phyloP scores from a whole-genome alignment of 768 basidiomycete genomes.

The Phylloporus sp. region DNA sequence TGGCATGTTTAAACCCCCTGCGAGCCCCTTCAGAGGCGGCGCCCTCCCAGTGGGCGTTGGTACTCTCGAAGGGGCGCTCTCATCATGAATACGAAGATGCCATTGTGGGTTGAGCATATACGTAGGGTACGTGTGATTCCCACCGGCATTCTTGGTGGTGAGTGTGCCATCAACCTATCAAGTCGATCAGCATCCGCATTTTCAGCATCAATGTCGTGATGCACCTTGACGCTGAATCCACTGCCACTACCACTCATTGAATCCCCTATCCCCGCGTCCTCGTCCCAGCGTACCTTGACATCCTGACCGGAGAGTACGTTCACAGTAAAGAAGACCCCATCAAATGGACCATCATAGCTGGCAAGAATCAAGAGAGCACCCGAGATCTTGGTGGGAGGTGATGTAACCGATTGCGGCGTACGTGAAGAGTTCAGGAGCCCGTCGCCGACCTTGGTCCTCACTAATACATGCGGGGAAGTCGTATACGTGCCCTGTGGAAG shows the following conservation, averaged over 20 bases:
- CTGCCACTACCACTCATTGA: background rate
- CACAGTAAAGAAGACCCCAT: slow-evolving; percentile 64
- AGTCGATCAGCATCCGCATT: background rate
- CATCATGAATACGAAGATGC: slow-evolving; percentile 52
- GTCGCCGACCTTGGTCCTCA: slow-evolving; percentile 13
- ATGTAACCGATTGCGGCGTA: background rate
- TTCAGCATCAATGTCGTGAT: background rate
- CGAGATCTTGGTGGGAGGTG: slow-evolving; percentile 21
- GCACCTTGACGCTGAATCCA: slow-evolving; percentile 16
- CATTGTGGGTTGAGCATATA: slow-evolving; percentile 94
- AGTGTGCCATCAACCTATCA: slow-evolving; percentile 56
- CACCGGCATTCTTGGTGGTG: slow-evolving; percentile 72
- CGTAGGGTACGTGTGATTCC: slow-evolving; percentile 72
- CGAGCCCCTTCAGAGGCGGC: background rate
- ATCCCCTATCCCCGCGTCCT: slow-evolving; percentile 24
- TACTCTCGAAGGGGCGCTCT: slow-evolving; percentile 6
- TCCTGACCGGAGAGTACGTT: slow-evolving; percentile 42
- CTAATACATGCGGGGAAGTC: slow-evolving; percentile 43
- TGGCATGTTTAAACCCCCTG: slow-evolving; percentile 6
- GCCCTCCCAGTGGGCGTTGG: background rate
- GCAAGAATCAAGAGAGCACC: slow-evolving; percentile 51
- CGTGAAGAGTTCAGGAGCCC: slow-evolving; percentile 22
- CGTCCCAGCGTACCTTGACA: slow-evolving; percentile 44
- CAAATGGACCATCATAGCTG: slow-evolving; percentile 63
- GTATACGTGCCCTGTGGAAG: slow-evolving; percentile 38